phyloP scores from a whole-genome alignment of 2,329 filamentous ascomycete genomes.

The Neocucurbitaria cava region DNA sequence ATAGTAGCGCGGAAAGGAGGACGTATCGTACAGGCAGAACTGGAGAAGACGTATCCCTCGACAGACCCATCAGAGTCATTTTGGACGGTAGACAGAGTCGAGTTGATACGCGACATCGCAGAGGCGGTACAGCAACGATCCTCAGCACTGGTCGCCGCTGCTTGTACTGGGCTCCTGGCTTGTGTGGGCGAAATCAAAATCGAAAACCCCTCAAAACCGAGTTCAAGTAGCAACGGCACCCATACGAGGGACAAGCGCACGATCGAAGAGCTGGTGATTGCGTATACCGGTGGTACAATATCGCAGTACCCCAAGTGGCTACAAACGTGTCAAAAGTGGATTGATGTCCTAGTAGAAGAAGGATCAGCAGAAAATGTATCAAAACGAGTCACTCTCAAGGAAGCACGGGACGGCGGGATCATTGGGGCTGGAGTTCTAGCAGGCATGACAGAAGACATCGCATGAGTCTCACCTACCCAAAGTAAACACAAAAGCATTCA shows the following conservation, averaged over 20 bases:
- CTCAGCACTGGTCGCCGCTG: conserved; percentile 75
- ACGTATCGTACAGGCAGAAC: conserved; percentile 34
- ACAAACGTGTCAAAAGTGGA: conserved; percentile 70
- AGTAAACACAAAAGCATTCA: background rate
- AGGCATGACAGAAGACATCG: conserved; percentile 50
- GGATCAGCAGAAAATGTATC: conserved; percentile 44
- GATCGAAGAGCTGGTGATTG: conserved; percentile 71
- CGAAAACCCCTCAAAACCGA: conserved; percentile 23
- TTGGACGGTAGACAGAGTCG: conserved; percentile 69
- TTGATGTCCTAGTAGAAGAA: conserved; percentile 63
- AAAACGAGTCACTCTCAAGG: conserved; percentile 59
- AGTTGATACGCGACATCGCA: conserved; percentile 69
- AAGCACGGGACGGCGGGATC: conserved; percentile 62
- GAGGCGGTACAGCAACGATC: conserved; percentile 75
- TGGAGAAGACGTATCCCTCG: conserved; percentile 63
- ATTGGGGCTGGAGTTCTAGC: conserved; percentile 63
- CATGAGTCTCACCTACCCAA: conserved; percentile 16
- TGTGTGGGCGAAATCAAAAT: conserved; percentile 70
- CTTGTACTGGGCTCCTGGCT: conserved; percentile 72
- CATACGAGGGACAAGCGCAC: conserved; percentile 23
- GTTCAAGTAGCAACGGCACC: conserved; percentile 24
- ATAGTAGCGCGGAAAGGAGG: conserved; percentile 60
- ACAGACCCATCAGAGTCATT: conserved; percentile 44
- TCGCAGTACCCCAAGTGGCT: conserved; percentile 80
- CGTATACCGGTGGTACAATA: conserved; percentile 82